Conservation (phyloP, 352 stramenopile species). For the Phytophthora agathidicida region DNA sequence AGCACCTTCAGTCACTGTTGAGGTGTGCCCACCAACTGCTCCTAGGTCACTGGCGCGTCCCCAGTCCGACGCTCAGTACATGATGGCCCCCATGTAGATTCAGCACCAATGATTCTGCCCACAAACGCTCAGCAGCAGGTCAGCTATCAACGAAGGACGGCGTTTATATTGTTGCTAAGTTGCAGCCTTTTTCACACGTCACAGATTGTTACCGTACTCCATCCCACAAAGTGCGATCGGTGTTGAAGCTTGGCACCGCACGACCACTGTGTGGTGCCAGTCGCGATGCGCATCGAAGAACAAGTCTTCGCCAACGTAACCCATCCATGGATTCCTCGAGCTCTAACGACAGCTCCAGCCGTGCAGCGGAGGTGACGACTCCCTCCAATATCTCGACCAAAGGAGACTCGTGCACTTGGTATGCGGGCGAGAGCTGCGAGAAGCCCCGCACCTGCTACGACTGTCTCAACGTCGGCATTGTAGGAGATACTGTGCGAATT, state of each 20-base stretch:
- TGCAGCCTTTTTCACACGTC: slow-evolving; percentile 16
- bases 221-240: slow-evolving; percentile 7
- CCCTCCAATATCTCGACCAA: slow-evolving; percentile 29
- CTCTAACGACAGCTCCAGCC: slow-evolving; percentile 10
- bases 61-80: slow-evolving; percentile 9
- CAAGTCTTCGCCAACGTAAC: slow-evolving; percentile 1
- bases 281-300: slow-evolving; percentile 16
- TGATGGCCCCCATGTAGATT: slow-evolving; percentile 26
- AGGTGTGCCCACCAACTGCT: background rate
- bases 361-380: background rate
- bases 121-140: no score
- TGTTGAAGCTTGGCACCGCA: slow-evolving; percentile 14
- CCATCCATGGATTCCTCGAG: slow-evolving; percentile 4
- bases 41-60: background rate
- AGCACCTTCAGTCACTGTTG: slow-evolving; percentile 15
- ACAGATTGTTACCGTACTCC: background rate
- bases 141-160: no score
- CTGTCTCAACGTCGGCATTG: slow-evolving; percentile 43
- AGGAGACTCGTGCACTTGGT: slow-evolving; percentile 46
- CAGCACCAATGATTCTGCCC: no score
- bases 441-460: slow-evolving; percentile 39
- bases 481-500: slow-evolving; percentile 28
- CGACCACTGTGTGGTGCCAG: slow-evolving; percentile 14
- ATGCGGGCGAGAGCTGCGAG: slow-evolving; percentile 31
- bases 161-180: slow-evolving; percentile 12